Conservation (phyloP, 257 asterid genomes). For the Nicotiana otophora region DNA sequence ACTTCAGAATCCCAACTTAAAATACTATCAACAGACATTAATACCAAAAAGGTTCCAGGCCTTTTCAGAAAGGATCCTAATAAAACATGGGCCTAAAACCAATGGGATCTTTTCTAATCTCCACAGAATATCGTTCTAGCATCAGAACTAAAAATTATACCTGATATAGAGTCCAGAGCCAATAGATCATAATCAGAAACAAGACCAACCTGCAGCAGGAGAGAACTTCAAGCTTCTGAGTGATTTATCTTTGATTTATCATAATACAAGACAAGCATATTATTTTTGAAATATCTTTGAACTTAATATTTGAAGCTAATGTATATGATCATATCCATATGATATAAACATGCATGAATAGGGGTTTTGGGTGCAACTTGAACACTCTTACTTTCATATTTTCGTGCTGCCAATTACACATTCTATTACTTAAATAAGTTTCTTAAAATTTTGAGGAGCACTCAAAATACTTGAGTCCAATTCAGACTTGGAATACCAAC, state of each 20-base stretch:
- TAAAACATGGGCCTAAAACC: neutral
- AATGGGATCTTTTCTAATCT: neutral
- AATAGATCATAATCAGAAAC: slow-evolving; percentile 77
- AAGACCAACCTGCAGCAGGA: slow-evolving; percentile 64
- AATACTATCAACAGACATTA: neutral
- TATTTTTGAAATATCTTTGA: neutral
- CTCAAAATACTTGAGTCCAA: neutral
- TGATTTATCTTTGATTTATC: neutral
- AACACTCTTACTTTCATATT: neutral
- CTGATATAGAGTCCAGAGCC: slow-evolving; percentile 87
- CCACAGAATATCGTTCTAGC: neutral
- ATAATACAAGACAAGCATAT: neutral
- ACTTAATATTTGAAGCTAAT: neutral
- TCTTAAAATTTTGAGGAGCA: neutral
- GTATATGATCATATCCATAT: neutral
- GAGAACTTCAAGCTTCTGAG: neutral
- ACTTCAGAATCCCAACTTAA: neutral
- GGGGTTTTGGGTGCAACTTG: neutral
- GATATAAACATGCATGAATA: neutral
- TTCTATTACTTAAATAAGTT: neutral
- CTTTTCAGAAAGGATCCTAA: neutral
- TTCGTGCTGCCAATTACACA: neutral
- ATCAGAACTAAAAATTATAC: slow-evolving; percentile 18
- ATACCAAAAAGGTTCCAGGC: neutral
- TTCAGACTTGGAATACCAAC: neutral